Evolutionary conservation across 106 monocot species (phyloP).

Genomic region (Cymbidium sinense): DNA sequence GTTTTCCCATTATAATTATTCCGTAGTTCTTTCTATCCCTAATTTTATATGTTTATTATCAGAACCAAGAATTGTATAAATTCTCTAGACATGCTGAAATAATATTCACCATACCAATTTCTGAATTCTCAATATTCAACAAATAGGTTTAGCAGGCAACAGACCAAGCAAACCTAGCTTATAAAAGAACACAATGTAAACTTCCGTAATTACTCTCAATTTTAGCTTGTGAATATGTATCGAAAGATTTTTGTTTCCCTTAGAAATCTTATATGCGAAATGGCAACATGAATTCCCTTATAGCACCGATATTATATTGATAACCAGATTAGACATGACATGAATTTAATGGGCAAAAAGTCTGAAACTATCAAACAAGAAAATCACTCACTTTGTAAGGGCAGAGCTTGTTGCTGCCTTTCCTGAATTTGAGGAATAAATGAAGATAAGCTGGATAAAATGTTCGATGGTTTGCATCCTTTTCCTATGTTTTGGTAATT

Average conservation of each 20-base stretch:
- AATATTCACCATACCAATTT: too few species aligned
- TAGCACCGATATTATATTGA: not conserved
- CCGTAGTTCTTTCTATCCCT: too few species aligned
- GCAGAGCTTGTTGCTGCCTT: constrained; percentile 39
- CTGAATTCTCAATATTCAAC: too few species aligned
- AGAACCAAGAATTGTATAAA: too few species aligned
- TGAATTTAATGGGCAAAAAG: not conserved
- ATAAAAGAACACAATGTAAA: too few species aligned
- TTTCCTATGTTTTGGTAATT: constrained; percentile 11
- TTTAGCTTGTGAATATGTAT: not conserved
- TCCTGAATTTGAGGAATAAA: constrained; percentile 47
- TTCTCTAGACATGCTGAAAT: too few species aligned
- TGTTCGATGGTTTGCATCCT: constrained; percentile 26
- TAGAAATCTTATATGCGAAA: not conserved
- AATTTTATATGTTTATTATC: too few species aligned
- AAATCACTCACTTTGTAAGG: constrained; percentile 18
- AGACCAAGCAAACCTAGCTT: too few species aligned
- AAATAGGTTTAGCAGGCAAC: too few species aligned
- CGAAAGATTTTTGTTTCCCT: not conserved
- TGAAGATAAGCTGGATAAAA: constrained; percentile 46
- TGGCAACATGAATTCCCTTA: not conserved
- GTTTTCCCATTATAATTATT: too few species aligned
- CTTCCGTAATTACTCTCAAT: not conserved
- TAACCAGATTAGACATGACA: not conserved
- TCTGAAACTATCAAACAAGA: not conserved